Conservation (phyloP, 768 basidiomycete species). For the Boletus rubropictus region DNA sequence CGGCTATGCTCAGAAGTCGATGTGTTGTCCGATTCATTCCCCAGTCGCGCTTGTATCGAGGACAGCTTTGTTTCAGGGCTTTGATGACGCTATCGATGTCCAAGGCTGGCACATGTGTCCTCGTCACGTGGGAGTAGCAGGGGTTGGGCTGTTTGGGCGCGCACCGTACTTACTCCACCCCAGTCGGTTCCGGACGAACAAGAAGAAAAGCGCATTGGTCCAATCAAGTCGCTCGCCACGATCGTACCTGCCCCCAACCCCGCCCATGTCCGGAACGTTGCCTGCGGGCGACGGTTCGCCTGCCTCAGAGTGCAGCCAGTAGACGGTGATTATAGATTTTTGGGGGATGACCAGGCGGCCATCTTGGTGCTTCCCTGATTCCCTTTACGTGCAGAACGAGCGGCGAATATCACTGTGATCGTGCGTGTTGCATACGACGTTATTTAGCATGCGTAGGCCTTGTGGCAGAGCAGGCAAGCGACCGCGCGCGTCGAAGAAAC, state of each 20-base stretch:
- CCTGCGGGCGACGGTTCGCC: not conserved
- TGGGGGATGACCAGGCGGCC: conserved; percentile 7
- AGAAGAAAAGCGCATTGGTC: conserved; percentile 9
- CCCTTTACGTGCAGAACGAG: conserved; percentile 20
- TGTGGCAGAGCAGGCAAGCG: conserved; percentile 11
- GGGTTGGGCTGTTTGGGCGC: not conserved
- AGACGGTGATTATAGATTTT: conserved; percentile 7
- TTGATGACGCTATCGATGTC: not conserved
- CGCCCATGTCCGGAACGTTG: not conserved
- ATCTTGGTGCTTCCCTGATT: conserved; percentile 4
- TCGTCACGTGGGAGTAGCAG: conserved; percentile 8
- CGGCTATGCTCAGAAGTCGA: not conserved
- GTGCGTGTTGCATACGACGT: conserved; percentile 15
- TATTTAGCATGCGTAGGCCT: conserved; percentile 19
- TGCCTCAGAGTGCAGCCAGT: not conserved
- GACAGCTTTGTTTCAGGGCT: not conserved
- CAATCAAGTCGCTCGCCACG: conserved; percentile 1
- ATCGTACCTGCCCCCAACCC: not conserved
- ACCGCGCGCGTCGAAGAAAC: conserved; percentile 3
- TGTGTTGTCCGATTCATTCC: not conserved
- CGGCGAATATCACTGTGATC: conserved; percentile 1
- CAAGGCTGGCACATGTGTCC: conserved; percentile 1
- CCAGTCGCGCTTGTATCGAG: not conserved
- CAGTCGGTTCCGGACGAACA: conserved; percentile 14
- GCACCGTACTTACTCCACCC: not conserved